Percentiles rank a stretch among this genome's conserved stretches.
Evolutionary conservation across 1,284 basidiomycete species (phyloP).

Genomic region (Agaricales sp.): DNA sequence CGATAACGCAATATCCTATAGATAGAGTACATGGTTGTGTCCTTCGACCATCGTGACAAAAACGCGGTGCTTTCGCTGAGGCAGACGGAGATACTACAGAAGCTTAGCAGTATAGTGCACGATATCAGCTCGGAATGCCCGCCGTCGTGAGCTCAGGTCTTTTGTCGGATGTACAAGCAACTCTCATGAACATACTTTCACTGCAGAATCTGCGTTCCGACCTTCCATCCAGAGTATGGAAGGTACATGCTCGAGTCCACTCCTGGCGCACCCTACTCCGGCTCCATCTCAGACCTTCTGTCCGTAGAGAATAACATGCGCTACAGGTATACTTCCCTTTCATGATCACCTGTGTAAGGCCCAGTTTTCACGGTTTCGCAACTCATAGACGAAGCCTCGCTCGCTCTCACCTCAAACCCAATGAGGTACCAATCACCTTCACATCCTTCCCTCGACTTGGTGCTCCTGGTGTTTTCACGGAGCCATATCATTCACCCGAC

Average conservation of each 20-base stretch:
- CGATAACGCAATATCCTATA: constrained; percentile 19
- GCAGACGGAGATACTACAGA: constrained; percentile 88
- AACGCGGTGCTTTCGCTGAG: constrained; percentile 85
- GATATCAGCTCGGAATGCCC: constrained; percentile 46
- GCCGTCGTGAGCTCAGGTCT: constrained; percentile 44
- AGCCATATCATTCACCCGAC: constrained; percentile 73
- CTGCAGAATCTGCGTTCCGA: constrained; percentile 65
- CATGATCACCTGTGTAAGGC: constrained; percentile 8
- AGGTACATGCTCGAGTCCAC: constrained; percentile 99
- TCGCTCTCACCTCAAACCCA: constrained; percentile 70
- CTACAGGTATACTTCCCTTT: constrained; percentile 44
- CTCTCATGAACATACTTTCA: constrained; percentile 7
- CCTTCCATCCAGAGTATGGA: constrained; percentile 98
- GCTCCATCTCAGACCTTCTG: constrained; percentile 75
- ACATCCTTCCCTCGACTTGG: constrained; percentile 95
- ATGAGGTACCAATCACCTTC: constrained; percentile 89
- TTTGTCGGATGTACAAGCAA: constrained; percentile 1
- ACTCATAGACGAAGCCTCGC: constrained; percentile 69
- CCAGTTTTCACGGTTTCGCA: constrained; percentile 1
- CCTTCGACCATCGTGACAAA: constrained; percentile 71
- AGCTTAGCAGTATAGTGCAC: constrained; percentile 63
- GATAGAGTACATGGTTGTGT: constrained; percentile 96
- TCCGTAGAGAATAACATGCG: constrained; percentile 94
- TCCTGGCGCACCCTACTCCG: constrained; percentile 90
- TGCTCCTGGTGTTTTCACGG: constrained; percentile 82